phyloP scores from a whole-genome alignment of 805 yeast genomes.

The Metschnikowia baotianmanensis region DNA sequence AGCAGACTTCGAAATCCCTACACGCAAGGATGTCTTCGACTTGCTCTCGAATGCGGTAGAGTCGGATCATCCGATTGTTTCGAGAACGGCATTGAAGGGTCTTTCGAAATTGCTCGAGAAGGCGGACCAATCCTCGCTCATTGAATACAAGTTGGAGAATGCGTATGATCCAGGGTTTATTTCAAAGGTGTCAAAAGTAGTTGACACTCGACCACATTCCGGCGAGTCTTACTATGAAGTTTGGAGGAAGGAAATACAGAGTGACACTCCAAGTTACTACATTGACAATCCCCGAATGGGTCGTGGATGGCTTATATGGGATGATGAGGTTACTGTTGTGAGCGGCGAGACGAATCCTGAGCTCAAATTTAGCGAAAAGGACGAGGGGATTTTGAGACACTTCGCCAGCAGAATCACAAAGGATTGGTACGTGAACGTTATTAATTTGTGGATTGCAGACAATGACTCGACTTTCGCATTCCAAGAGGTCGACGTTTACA shows the following conservation, averaged over 20 bases:
- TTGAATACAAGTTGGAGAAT: constrained; percentile 46
- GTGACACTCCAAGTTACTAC: constrained; percentile 48
- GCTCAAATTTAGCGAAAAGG: constrained; percentile 39
- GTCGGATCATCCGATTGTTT: constrained; percentile 66
- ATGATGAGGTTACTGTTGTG: constrained; percentile 48
- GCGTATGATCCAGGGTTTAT: constrained; percentile 37
- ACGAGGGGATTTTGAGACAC: constrained; percentile 36
- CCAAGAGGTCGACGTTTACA: constrained; percentile 60
- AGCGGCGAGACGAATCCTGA: constrained; percentile 27
- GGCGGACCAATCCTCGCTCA: constrained; percentile 42
- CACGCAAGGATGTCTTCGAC: constrained; percentile 38
- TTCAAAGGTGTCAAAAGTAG: constrained; percentile 33
- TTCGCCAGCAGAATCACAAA: constrained; percentile 49
- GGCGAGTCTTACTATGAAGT: constrained; percentile 34
- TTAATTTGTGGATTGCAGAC: constrained; percentile 56
- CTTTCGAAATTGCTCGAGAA: constrained; percentile 45
- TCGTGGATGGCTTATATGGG: constrained; percentile 80
- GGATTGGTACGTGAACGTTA: constrained; percentile 56
- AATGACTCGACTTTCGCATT: constrained; percentile 68
- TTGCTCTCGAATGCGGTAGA: constrained; percentile 47
- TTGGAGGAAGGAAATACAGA: constrained; percentile 53
- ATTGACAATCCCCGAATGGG: constrained; percentile 56
- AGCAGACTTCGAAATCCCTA: constrained; percentile 47
- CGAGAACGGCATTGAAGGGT: constrained; percentile 60
- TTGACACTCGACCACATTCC: constrained; percentile 42